Base-by-base conservation (phyloP, 2,329 filamentous ascomycete species). In the Pseudopyrenochaeta lycopersici region DNA sequence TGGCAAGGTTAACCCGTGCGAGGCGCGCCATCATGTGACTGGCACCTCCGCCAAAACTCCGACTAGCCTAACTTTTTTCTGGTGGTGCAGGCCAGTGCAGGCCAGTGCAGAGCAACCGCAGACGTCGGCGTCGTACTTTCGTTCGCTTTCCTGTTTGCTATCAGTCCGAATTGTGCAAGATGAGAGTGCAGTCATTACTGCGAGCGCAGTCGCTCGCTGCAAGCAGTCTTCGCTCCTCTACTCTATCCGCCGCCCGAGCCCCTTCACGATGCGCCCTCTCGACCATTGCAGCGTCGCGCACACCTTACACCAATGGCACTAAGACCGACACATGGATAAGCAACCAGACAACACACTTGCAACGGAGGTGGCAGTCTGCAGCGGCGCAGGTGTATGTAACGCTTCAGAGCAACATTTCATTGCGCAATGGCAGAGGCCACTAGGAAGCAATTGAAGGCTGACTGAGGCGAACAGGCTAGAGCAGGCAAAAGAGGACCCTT, bases 401-500 rank as follows among this genome's bases (percentile, higher is more conserved):
- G 47, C 41, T 32, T 42, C 30, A 51, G 46, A 36, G 18, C 14
- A 39, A 18, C 18, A 23, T 11, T 3, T 23, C 4, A 18, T 14
- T 18, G 3, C 21, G 17, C 23, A 27, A 23, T 39, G 17, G 18
- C 36, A 20, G 17, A 21, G 15, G 18, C 38, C 12, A 39, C 47
- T 23, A 49, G 31, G 46, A 32, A 41, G 46, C 39, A 55, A 57
- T 54, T 49, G 46, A 60, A 53, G 35, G 54, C 69, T 74, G 48
- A 73, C 52, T 18, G 23, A 14, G 33, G n/a, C 36, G 17, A 52
- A 23, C 49, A 76, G 74, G 27, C 53, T 76, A 39, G 84, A 87
- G 68, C 79, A 86, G 63, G 86, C 85, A 14, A 78, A 81, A 36
- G 79, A 81, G 45, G 81, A 85, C 62, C 85, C 86, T 7, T 80